Base-by-base conservation (phyloP, 2,329 filamentous ascomycete genomes). In the Trichoderma gracile region DNA sequence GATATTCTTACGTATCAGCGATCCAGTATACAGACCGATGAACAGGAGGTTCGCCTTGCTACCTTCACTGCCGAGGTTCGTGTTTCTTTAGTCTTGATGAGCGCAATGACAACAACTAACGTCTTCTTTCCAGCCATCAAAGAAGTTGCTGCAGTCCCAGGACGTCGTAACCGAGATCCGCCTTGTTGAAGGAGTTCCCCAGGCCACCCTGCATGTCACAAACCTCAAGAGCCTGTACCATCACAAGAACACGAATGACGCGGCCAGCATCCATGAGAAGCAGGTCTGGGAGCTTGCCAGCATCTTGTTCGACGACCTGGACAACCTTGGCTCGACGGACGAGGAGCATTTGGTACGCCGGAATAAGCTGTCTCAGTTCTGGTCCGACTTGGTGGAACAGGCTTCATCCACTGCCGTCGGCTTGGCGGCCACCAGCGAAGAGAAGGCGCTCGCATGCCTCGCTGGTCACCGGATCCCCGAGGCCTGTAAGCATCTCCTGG, bases 201-300 rank as follows among this genome's bases (percentile, higher is more conserved):
- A 80, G 49, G 87, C 87, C 2, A 77, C 75, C 9, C 74, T 88
- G 1, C 77, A 76, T 66, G 68, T 73, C 2, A 65, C 68, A 0
- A 76, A 70, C 9, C 71, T 81, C 12, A 75, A 73, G 69, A 72
- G 76, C 45, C 67, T 79, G 19, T 81, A 78, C 67, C 80, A 77
- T 66, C 75, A 75, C 46, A 77, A 77, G 52, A 77, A 78, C 45
- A 72, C 75, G 69, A 78, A 74, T 21, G 76, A 79, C 68, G 77
- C 79, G 17, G 81, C 80, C 23, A 80, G 76, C 61, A 76, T 79
- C 21, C 86, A 92, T 64, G 92, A 96, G 76, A 86, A 87, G 71
- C 81, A 87, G 15, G 87, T 95, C 1, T 99, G 96, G 95, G 85
- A 92, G 66, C 81, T 99, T 42, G 89, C 92, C 1, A 90, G 91